Percentiles rank a stretch among this genome's conserved stretches.
phyloP scores from a whole-genome alignment of 2,329 filamentous ascomycete species.

The Chrysosporium keratinophilum region DNA sequence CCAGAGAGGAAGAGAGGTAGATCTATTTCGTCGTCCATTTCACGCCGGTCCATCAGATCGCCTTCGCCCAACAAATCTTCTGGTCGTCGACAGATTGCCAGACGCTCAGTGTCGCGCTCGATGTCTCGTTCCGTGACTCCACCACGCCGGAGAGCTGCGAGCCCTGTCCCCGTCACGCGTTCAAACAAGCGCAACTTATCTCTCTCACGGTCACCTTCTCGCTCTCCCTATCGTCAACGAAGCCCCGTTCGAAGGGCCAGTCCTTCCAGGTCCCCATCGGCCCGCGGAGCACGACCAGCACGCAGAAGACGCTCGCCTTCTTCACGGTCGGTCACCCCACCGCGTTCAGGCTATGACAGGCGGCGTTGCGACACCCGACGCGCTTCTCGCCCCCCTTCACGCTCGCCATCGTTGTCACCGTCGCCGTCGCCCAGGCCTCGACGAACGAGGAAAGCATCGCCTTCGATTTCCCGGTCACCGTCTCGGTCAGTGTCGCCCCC shows the following conservation, averaged over 20 bases:
- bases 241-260: conserved; percentile 19
- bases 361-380: conserved; percentile 9
- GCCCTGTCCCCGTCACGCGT: conserved; percentile 17
- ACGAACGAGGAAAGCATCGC: conserved; percentile 12
- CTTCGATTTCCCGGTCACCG: conserved; percentile 19
- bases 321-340: conserved; percentile 25
- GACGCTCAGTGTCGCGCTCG: conserved; percentile 26
- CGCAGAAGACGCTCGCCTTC: conserved; percentile 18
- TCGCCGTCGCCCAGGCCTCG: conserved; percentile 18
- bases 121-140: conserved; percentile 26
- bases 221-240: conserved; percentile 10
- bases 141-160: conserved; percentile 10
- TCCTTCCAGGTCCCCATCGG: conserved; percentile 26
- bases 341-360: conserved; percentile 21
- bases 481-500: conserved; percentile 19
- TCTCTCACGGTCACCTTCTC: conserved; percentile 11
- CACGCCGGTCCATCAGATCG: conserved; percentile 17
- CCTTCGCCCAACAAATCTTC: conserved; percentile 20
- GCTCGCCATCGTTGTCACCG: conserved; percentile 20
- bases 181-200: conserved; percentile 18
- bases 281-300: conserved; percentile 18
- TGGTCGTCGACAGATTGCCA: conserved; percentile 15
- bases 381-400: conserved; percentile 20
- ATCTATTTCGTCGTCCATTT: conserved; percentile 25
- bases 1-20: conserved; percentile 18